These are phyloP conservation scores for Ettlia oleoabundans DNA, from an alignment of 139 green algal species.

Conservation along the genomic window DNA sequence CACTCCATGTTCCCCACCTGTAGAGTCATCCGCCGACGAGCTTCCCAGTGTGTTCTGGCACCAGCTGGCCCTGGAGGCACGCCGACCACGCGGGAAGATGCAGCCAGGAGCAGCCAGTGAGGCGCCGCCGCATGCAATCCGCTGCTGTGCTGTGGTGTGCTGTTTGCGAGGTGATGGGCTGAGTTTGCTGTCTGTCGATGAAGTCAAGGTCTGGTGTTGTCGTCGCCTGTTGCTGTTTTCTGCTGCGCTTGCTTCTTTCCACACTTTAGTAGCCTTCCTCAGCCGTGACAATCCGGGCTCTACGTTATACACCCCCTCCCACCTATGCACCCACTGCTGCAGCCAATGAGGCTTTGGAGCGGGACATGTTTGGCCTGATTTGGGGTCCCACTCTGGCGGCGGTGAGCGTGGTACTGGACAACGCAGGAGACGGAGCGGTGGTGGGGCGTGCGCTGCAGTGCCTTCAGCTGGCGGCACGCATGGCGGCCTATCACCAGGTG, in stretches of 20 bases:
- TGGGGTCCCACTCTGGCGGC: conserved; percentile 91
- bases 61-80: conserved; percentile 54
- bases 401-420: conserved; percentile 91
- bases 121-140: neutral
- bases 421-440: conserved; percentile 53
- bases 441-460: conserved; percentile 57
- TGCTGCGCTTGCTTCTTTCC: too few relatives aligned
- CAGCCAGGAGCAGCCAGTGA: conserved; percentile 21
- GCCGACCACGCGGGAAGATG: conserved; percentile 46
- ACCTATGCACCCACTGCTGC: neutral
- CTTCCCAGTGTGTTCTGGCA: conserved; percentile 70
- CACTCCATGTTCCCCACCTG: neutral
- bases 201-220: too few relatives aligned
- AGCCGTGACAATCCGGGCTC: neutral
- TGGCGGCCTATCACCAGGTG: conserved; percentile 63
- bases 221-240: too few relatives aligned
- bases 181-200: too few relatives aligned
- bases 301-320: neutral
- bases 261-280: too few relatives aligned
- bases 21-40: conserved; percentile 35
- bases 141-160: neutral
- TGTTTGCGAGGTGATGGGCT: too few relatives aligned
- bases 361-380: conserved; percentile 91
- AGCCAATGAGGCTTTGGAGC: conserved; percentile 61
- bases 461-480: conserved; percentile 61